Percentiles rank a stretch among this genome's conserved stretches.
phyloP scores from a whole-genome alignment of 2,329 filamentous ascomycete species.

The Calonectria pseudoturangicola region DNA sequence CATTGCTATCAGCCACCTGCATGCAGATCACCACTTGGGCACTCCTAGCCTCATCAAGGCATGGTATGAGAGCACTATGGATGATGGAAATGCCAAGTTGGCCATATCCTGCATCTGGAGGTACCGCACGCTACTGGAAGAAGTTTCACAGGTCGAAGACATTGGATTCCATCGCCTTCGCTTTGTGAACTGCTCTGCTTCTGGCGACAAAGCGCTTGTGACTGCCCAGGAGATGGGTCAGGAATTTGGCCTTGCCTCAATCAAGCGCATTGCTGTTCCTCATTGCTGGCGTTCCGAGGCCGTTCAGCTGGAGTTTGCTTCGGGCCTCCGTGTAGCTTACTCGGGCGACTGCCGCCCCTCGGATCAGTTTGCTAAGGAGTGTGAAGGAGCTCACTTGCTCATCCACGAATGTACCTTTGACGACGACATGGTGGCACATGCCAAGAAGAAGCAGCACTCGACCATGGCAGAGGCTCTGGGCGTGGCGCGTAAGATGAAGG shows the following conservation, averaged over 20 bases:
- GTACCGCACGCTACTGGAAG: constrained; percentile 85
- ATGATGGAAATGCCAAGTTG: constrained; percentile 67
- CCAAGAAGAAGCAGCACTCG: constrained; percentile 90
- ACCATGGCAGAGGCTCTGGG: constrained; percentile 90
- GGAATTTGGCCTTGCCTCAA: constrained; percentile 76
- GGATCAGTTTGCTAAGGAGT: constrained; percentile 80
- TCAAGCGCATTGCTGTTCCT: constrained; percentile 80
- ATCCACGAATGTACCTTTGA: constrained; percentile 98
- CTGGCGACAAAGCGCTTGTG: constrained; percentile 51
- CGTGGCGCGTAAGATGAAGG: constrained; percentile 86
- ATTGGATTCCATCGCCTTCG: constrained; percentile 77
- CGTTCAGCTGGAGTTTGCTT: constrained; percentile 84
- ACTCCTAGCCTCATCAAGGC: constrained; percentile 86
- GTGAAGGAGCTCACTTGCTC: constrained; percentile 84
- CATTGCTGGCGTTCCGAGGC: constrained; percentile 90
- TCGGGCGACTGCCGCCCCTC: constrained; percentile 95
- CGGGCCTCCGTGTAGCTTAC: constrained; percentile 91
- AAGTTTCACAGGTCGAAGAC: constrained; percentile 87
- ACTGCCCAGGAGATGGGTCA: constrained; percentile 63
- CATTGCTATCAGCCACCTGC: constrained; percentile 95
- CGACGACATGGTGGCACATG: constrained; percentile 86
- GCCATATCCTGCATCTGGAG: constrained; percentile 80
- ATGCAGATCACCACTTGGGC: constrained; percentile 97
- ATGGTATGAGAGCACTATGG: constrained; percentile 78
- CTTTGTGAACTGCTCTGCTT: constrained; percentile 57